Percentiles rank a stretch among this genome's conserved stretches.
These are phyloP conservation scores for Williopsis jadinii DNA, from an alignment of 1,139 yeast genomes.

Conservation along the genomic window DNA sequence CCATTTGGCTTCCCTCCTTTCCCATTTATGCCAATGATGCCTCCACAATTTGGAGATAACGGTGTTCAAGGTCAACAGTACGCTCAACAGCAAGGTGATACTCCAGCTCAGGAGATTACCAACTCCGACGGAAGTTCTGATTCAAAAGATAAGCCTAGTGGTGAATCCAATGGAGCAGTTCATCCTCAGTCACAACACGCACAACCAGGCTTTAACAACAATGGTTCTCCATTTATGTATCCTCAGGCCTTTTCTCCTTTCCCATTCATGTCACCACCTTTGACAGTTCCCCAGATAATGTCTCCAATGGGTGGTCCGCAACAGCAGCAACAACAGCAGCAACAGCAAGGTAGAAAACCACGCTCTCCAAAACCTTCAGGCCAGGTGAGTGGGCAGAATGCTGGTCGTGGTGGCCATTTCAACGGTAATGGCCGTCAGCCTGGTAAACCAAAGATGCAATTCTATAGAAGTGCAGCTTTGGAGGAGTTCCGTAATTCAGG, in stretches of 20 bases:
- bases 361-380: slow-evolving; percentile 19
- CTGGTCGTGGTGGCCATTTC: not conserved
- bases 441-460: slow-evolving; percentile 27
- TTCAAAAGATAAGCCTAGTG: not conserved
- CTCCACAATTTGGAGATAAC: slow-evolving; percentile 30
- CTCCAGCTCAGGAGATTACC: not conserved
- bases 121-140: not conserved
- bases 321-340: slow-evolving; percentile 3
- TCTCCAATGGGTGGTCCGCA: slow-evolving; percentile 1
- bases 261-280: slow-evolving; percentile 22
- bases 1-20: slow-evolving; percentile 23
- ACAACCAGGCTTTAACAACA: slow-evolving; percentile 7
- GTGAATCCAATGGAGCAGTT: not conserved
- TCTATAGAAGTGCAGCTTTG: slow-evolving; percentile 69
- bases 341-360: slow-evolving; percentile 10
- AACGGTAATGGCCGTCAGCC: slow-evolving; percentile 1
- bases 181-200: slow-evolving; percentile 18
- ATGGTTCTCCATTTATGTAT: slow-evolving; percentile 14
- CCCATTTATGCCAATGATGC: slow-evolving; percentile 28
- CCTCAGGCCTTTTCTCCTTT: slow-evolving; percentile 23
- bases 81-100: not conserved
- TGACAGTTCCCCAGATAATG: slow-evolving; percentile 6
- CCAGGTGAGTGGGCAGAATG: not conserved
- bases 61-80: slow-evolving; percentile 5
- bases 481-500: slow-evolving; percentile 79